Conservation (phyloP, 139 green algal genomes). For the Chlamydomonas sp. region DNA sequence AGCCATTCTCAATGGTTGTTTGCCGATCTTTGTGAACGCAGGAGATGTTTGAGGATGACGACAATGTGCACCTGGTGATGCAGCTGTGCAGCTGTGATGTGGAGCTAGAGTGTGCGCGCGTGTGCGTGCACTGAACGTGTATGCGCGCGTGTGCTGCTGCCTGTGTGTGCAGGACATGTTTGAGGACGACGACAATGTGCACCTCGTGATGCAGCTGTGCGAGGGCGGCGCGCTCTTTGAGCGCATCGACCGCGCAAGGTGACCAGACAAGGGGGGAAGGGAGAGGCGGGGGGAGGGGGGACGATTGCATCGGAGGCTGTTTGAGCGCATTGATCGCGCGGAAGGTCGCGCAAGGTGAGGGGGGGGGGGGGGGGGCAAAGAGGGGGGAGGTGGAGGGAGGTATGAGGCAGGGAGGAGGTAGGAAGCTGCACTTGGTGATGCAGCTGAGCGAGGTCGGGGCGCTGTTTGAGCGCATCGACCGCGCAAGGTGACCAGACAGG, state of each 20-base stretch:
- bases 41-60: slow-evolving; percentile 62
- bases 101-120: too few species aligned
- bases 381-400: too few species aligned
- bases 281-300: too few species aligned
- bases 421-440: slow-evolving; percentile 63
- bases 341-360: too few species aligned
- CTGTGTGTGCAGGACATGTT: slow-evolving; percentile 58
- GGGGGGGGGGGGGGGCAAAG: too few species aligned
- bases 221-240: slow-evolving; percentile 68
- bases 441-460: slow-evolving; percentile 73
- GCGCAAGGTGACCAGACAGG: too few species aligned
- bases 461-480: slow-evolving; percentile 52
- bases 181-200: slow-evolving; percentile 55
- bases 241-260: slow-evolving; percentile 27
- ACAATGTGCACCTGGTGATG: slow-evolving; percentile 60
- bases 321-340: too few species aligned
- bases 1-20: not conserved
- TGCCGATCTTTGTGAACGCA: slow-evolving; percentile 22
- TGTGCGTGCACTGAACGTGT: too few species aligned
- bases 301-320: too few species aligned
- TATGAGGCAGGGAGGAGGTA: too few species aligned
- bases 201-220: slow-evolving; percentile 76
- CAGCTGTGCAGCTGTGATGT: slow-evolving; percentile 53
- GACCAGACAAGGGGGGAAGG: too few species aligned
- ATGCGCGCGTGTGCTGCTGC: too few species aligned